Base-by-base conservation (phyloP, 1,284 basidiomycete genomes). In the Ustilago hordei region DNA sequence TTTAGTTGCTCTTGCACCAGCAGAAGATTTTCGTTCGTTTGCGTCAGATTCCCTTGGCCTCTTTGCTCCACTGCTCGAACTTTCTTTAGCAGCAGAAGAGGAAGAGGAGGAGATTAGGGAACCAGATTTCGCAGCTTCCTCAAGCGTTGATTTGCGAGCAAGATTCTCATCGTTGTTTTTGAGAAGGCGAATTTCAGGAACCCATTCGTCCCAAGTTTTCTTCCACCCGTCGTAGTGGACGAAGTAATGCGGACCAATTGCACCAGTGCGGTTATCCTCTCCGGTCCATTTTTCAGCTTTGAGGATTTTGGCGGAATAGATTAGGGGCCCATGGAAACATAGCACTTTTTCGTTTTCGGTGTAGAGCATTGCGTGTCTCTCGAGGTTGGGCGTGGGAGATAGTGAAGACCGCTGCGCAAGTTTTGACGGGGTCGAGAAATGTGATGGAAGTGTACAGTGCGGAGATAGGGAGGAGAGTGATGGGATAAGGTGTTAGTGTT, bases 141-240 rank as follows among this genome's bases (percentile, higher is more conserved):
- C 79, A 4, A 90, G 81, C n/a, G 85, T 84, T 32, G 88, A 86
- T 85, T 98, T 94, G 75, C 92, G 89, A n/a, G 90, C 89, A 47
- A 96, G 88, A 79, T 95, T 96, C 52, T 90, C 89, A 73, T 97
- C 94, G 84, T 93, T 95, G 81, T 90, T 89, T 87, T 98, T 98
- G 64, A 98, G 89, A 55, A 98, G 88, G 5, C 97, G 92, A 19
- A 87, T 87, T 50, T 91, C 90, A 1, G 94, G 93, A 0, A 98
- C 96, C 95, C 95, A 98, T 89, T 99, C 96, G 88, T 98, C 96
- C 96, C 96, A 98, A 92, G 93, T 95, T 87, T 95, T 93, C 87
- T 98, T 99, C 97, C 97, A 99, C 5, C 97, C 97, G 86, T 97
- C 95, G 89, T 99, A 99, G 87, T 99, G 97, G 31, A 99, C 95